Percentiles rank a stretch among this genome's conserved stretches.
These are phyloP conservation scores for Mortierella antarctica DNA, from an alignment of 192 early-diverging fungal species.

Conservation along the genomic window DNA sequence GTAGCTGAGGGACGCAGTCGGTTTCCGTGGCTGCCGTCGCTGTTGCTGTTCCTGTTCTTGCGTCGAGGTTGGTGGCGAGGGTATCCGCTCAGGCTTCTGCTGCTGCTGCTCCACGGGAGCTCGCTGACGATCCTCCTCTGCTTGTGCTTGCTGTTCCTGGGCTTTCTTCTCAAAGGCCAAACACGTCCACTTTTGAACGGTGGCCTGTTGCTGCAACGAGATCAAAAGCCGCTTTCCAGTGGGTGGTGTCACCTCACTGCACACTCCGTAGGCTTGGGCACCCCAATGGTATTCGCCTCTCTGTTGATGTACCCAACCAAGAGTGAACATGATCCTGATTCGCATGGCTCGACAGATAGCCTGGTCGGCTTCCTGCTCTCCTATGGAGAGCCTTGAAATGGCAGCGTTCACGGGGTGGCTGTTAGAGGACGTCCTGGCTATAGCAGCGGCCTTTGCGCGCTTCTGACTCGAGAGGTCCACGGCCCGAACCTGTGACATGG, in stretches of 20 bases:
- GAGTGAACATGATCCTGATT: conserved; percentile 42
- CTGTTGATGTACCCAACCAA: conserved; percentile 50
- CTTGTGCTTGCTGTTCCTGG: conserved; percentile 4
- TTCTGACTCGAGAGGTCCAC: background rate
- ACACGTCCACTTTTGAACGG: conserved; percentile 21
- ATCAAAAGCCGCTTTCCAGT: conserved; percentile 26
- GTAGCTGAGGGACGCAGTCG: background rate
- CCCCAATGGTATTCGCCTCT: conserved; percentile 44
- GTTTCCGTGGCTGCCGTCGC: background rate
- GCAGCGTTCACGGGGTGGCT: conserved; percentile 5
- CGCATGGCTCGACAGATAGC: conserved; percentile 35
- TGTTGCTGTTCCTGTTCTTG: background rate
- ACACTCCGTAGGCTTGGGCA: conserved; percentile 44
- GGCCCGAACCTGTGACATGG: conserved; percentile 1
- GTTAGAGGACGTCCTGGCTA: background rate
- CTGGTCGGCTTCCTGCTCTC: conserved; percentile 18
- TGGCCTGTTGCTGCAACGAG: conserved; percentile 28
- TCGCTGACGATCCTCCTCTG: background rate
- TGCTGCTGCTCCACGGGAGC: background rate
- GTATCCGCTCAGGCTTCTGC: background rate
- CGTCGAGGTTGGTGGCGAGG: background rate
- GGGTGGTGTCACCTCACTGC: conserved; percentile 28
- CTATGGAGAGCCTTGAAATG: conserved; percentile 6
- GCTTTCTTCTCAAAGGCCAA: conserved; percentile 11
- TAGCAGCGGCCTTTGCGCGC: background rate